These are phyloP conservation scores for Chlorella variabilis DNA, from an alignment of 163 green algal genomes.

Conservation along the genomic window DNA sequence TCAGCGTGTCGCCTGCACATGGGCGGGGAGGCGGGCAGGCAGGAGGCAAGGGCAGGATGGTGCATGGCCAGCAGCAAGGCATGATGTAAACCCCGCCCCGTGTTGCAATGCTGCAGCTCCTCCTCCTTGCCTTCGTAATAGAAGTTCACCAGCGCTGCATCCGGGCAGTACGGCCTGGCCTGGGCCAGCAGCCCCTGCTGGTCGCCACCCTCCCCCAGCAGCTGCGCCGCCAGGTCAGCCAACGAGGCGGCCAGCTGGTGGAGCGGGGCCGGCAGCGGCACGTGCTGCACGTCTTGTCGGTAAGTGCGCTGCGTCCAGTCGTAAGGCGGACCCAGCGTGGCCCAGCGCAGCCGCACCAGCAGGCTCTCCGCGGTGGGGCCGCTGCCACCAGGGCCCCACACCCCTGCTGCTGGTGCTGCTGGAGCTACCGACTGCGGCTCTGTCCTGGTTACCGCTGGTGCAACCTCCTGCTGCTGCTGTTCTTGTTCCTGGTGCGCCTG, in stretches of 20 bases:
- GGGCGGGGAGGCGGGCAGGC: not conserved
- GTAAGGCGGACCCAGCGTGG: slow-evolving; percentile 83
- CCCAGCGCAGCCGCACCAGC: slow-evolving; percentile 87
- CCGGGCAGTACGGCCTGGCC: slow-evolving; percentile 56
- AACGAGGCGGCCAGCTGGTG: slow-evolving; percentile 51
- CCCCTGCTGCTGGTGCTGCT: not conserved
- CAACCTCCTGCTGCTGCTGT: not conserved
- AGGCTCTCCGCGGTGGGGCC: slow-evolving; percentile 59
- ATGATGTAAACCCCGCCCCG: too few species aligned
- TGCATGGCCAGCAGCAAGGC: too few species aligned
- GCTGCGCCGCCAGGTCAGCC: slow-evolving; percentile 17
- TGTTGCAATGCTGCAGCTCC: not conserved
- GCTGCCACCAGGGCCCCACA: slow-evolving; percentile 10
- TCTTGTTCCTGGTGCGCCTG: not conserved
- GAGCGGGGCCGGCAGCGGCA: slow-evolving; percentile 62
- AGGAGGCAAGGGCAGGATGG: too few species aligned
- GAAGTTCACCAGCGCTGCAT: slow-evolving; percentile 92
- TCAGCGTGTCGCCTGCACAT: slow-evolving; percentile 79
- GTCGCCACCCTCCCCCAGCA: not conserved
- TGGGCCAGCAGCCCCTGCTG: not conserved
- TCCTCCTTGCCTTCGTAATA: slow-evolving; percentile 63
- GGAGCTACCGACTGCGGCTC: too few species aligned
- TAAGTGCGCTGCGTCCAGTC: slow-evolving; percentile 86
- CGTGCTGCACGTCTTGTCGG: slow-evolving; percentile 49
- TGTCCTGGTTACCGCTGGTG: not conserved